Evolutionary conservation across 345 rosid species (phyloP).

Genomic region (Pseudoturritis turrita): DNA sequence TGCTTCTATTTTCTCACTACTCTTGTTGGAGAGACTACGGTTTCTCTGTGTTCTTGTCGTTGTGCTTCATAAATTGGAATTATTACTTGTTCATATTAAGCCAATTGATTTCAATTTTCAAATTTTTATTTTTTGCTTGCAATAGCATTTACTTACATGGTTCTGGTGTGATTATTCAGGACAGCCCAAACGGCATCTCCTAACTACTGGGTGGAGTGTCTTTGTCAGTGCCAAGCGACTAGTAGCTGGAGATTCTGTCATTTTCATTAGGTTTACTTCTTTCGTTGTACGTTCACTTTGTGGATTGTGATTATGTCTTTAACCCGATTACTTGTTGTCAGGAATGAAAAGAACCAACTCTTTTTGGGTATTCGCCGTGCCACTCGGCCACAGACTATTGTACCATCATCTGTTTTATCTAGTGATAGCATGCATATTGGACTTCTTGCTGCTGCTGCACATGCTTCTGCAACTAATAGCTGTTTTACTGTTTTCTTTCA

Average conservation of each 20-base stretch:
- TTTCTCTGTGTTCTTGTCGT: not conserved
- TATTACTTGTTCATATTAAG: not conserved
- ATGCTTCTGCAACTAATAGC: constrained; percentile 47
- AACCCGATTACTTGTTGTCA: constrained; percentile 3
- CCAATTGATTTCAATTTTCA: not conserved
- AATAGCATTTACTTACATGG: not conserved
- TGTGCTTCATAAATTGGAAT: not conserved
- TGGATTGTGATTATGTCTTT: not conserved
- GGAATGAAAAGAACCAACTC: constrained; percentile 49
- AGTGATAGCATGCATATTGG: constrained; percentile 54
- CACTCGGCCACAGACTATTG: constrained; percentile 40
- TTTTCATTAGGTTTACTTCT: constrained; percentile 37
- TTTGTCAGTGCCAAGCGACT: constrained; percentile 48
- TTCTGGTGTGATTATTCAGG: constrained; percentile 27
- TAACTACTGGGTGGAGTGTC: constrained; percentile 49
- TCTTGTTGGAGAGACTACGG: not conserved
- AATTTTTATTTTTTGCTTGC: not conserved
- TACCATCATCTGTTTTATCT: constrained; percentile 44
- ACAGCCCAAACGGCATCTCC: constrained; percentile 48
- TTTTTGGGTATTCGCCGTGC: constrained; percentile 45
- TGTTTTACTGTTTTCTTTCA: constrained; percentile 43
- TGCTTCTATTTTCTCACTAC: not conserved
- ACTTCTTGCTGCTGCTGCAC: constrained; percentile 52
- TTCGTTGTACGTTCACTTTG: not conserved
- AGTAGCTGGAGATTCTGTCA: constrained; percentile 45